Evolutionary conservation across 148 eudicot species (phyloP), one percentile per base, ranked within the genome.

Genomic region (Vaccinium vitisidaea): DNA sequence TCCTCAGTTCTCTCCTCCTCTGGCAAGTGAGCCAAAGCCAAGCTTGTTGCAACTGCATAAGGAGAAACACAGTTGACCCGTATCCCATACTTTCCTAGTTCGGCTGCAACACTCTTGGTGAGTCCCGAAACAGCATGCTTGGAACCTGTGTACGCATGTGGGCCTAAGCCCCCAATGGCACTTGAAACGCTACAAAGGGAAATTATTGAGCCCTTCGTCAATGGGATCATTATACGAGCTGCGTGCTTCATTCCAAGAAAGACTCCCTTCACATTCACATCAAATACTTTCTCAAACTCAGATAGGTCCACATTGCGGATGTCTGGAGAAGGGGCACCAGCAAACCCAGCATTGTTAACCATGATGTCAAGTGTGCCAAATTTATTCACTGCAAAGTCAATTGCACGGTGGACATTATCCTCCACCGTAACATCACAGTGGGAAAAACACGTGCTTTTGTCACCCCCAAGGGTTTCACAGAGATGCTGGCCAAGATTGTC

Each of bases 231-330:
- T 69, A 91, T 80, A 39, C 94, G 93, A 80, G 98, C 91, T 11
- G 99, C 99, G n/a, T 97, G 99, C 78, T 97, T 97, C 99, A 97
- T 95, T 79, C 98, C 98, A 23, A 90, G 74, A 77, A 97, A 97
- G 25, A 86, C 90, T 25, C 99, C 98, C 84, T 92, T 97, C 67
- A 93, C 98, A 27, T 95, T 97, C 23, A 95, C 87, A 83, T 93
- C 92, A 54, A 95, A 92, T 27, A 93, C 92, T 61, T 86, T 92
- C 55, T 94, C 92, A 13, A 95, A 97, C 52, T 87, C 90, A 0
- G 95, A 88, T 19, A 95, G 36, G 56, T 88, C 86, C 1, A 82
- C 86, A 21, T 94, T 84, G 14, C 98, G 92, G 70, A 97, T 97
- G 89, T 95, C 98, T 0, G 81, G 82, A 84, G 86, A 87, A 27